Conservation (phyloP, 1,284 basidiomycete genomes). For the Stereum hirsutum region DNA sequence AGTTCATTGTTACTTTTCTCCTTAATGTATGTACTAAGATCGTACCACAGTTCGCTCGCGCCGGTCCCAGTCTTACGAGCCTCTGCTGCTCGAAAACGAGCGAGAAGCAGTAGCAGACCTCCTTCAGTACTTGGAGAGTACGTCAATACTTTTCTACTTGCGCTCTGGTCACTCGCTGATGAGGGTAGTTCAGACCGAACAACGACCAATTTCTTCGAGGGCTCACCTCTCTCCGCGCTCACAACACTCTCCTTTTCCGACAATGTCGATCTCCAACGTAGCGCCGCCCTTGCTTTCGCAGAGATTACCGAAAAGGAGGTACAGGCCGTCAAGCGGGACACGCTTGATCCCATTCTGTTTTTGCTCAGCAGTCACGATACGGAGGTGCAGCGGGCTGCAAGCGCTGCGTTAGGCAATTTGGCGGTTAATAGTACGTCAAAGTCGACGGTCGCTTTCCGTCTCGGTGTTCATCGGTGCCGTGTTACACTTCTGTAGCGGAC, state of each 20-base stretch:
- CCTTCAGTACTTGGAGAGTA: slow-evolving; percentile 96
- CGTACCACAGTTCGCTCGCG: slow-evolving; percentile 54
- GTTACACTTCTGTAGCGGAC: slow-evolving; percentile 55
- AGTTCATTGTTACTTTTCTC: slow-evolving; percentile 9
- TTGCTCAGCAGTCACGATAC: slow-evolving; percentile 97
- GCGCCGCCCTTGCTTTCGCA: slow-evolving; percentile 96
- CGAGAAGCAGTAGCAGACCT: slow-evolving; percentile 97
- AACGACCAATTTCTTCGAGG: slow-evolving; percentile 93
- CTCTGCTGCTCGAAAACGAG: slow-evolving; percentile 94
- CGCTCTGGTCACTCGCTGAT: slow-evolving; percentile 9
- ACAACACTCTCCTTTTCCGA: slow-evolving; percentile 98
- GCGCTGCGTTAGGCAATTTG: slow-evolving; percentile 96
- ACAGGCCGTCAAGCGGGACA: slow-evolving; percentile 92
- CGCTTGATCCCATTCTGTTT: slow-evolving; percentile 97
- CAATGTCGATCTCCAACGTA: slow-evolving; percentile 98
- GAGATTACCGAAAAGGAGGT: slow-evolving; percentile 99
- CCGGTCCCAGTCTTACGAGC: slow-evolving; percentile 85
- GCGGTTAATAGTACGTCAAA: slow-evolving; percentile 90
- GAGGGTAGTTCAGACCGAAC: slow-evolving; percentile 63
- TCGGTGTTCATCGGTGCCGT: slow-evolving; percentile 8
- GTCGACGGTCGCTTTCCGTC: slow-evolving; percentile 4
- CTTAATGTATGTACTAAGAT: slow-evolving; percentile 8
- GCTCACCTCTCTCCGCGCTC: slow-evolving; percentile 86
- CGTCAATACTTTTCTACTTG: slow-evolving; percentile 20
- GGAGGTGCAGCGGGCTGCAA: slow-evolving; percentile 97